Conservation (phyloP, 805 yeast species). For the Nakazawaea sp. region DNA sequence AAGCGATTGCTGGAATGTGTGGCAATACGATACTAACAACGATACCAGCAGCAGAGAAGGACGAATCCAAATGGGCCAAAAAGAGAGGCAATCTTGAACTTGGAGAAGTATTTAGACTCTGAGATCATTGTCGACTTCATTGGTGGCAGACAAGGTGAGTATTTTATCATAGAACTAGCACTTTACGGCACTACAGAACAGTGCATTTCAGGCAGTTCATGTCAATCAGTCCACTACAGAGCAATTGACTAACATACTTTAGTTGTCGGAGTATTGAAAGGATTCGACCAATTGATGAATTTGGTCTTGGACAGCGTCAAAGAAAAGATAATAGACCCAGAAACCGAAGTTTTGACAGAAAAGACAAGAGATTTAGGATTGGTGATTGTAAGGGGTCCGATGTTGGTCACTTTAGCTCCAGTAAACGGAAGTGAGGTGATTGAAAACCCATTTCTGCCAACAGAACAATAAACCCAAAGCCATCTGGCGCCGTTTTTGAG, state of each 20-base stretch:
- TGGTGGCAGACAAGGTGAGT: constrained; percentile 67
- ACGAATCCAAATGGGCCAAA: constrained; percentile 41
- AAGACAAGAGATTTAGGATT: constrained; percentile 65
- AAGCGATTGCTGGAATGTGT: not conserved
- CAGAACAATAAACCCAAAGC: constrained; percentile 4
- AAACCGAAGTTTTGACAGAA: constrained; percentile 28
- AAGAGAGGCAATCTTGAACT: constrained; percentile 82
- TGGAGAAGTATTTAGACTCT: constrained; percentile 69
- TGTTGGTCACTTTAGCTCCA: constrained; percentile 68
- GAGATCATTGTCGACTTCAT: constrained; percentile 69
- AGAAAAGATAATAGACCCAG: constrained; percentile 56
- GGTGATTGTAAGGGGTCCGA: constrained; percentile 83
- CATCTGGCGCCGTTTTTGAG: no score
- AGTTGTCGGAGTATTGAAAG: constrained; percentile 75
- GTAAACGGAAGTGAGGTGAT: constrained; percentile 64
- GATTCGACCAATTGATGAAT: constrained; percentile 78
- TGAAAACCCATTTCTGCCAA: constrained; percentile 53
- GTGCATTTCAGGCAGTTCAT: no score
- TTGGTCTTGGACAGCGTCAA: constrained; percentile 64
- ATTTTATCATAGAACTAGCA: no score
- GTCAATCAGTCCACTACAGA: not conserved
- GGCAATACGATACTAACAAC: not conserved
- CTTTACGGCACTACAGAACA: no score
- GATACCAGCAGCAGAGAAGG: constrained; percentile 8
- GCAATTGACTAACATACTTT: constrained; percentile 1